These are phyloP conservation scores for Phytophthora sojae DNA, from an alignment of 352 stramenopile genomes.

Conservation along the genomic window DNA sequence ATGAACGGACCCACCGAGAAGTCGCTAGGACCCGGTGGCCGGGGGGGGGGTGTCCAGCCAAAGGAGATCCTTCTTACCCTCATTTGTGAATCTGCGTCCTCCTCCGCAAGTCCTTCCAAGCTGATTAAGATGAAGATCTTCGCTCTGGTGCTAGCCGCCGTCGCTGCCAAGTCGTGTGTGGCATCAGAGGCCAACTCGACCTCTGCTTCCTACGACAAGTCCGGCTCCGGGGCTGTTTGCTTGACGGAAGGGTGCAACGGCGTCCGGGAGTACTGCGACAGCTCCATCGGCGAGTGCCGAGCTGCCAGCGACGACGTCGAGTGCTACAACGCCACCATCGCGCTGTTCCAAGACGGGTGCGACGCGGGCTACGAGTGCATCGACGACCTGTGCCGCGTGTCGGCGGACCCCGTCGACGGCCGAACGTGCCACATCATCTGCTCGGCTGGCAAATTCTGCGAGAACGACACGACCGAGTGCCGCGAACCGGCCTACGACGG, in stretches of 20 bases:
- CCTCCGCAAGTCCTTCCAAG: not conserved
- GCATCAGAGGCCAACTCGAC: not conserved
- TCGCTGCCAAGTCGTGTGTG: constrained; percentile 6
- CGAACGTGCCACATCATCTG: constrained; percentile 22
- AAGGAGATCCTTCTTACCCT: not conserved
- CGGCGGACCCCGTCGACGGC: constrained; percentile 10
- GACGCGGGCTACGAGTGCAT: constrained; percentile 35
- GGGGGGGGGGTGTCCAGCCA: not conserved
- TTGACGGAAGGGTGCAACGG: constrained; percentile 32
- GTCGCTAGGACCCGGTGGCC: not conserved
- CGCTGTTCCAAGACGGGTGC: constrained; percentile 43
- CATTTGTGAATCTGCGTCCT: constrained; percentile 17
- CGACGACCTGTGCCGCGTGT: constrained; percentile 41
- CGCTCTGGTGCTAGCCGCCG: constrained; percentile 8
- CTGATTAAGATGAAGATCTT: constrained; percentile 26
- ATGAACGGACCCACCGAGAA: constrained; percentile 1
- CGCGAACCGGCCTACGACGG: constrained; percentile 24
- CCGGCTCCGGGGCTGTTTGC: constrained; percentile 1
- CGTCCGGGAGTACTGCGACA: constrained; percentile 45
- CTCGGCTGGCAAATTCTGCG: constrained; percentile 31
- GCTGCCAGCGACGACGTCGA: constrained; percentile 23
- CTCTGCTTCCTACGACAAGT: not conserved
- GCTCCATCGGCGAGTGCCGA: constrained; percentile 28
- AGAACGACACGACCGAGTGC: constrained; percentile 25
- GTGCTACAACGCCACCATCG: constrained; percentile 41